phyloP scores from a whole-genome alignment of 768 basidiomycete species.

The Pleurotus tuoliensis region DNA sequence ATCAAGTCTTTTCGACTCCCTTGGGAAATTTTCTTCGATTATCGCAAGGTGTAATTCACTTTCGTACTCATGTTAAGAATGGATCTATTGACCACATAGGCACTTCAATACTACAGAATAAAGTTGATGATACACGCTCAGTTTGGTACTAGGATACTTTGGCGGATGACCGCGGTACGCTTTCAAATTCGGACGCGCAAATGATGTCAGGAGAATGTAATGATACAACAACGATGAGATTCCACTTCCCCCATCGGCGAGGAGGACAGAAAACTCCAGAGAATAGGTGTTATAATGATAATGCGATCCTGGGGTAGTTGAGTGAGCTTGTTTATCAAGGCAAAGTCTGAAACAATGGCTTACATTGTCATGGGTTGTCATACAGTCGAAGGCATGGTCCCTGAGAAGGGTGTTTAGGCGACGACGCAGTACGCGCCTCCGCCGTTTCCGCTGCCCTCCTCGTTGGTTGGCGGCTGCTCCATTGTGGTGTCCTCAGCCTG shows the following conservation, averaged over 20 bases:
- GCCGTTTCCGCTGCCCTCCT: neutral
- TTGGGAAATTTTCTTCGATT: too few relatives aligned
- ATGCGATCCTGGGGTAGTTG: neutral
- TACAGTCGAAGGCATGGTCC: neutral
- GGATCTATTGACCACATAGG: neutral
- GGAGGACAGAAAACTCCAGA: neutral
- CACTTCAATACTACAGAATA: neutral
- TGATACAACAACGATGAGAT: neutral
- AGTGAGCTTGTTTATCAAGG: neutral
- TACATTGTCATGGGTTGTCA: neutral
- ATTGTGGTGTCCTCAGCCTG: neutral
- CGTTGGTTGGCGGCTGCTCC: conserved; percentile 2
- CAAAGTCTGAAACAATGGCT: too few relatives aligned
- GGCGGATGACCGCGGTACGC: neutral
- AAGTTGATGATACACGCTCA: neutral
- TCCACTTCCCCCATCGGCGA: neutral
- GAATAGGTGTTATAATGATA: neutral
- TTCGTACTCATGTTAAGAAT: neutral
- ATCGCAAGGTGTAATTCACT: too few relatives aligned
- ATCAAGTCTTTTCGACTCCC: too few relatives aligned
- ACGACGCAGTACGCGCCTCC: conserved; percentile 5
- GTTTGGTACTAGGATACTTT: neutral
- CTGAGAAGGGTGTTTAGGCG: neutral
- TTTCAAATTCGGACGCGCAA: conserved; percentile 1
- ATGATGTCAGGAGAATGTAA: neutral